These are phyloP conservation scores for Scenedesmus sp. DNA, from an alignment of 163 green algal genomes.

Conservation along the genomic window DNA sequence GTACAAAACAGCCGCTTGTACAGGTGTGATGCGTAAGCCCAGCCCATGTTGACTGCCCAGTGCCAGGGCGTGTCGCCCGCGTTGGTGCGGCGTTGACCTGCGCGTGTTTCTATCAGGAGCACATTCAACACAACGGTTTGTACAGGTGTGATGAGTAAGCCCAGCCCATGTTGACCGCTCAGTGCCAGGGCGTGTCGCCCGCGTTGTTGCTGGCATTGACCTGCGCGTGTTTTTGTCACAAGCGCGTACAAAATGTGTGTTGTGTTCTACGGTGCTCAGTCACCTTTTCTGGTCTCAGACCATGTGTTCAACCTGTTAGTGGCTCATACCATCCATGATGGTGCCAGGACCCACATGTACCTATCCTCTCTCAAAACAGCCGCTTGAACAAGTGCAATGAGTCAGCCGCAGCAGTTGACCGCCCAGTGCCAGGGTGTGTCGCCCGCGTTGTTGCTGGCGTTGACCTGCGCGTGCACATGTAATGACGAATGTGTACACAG, in stretches of 20 bases:
- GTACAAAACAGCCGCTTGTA: no score
- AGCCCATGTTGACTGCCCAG: constrained; percentile 89
- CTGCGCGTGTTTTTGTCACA: not conserved
- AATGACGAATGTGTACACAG: no score
- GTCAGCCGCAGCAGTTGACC: constrained; percentile 78
- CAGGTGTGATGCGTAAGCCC: constrained; percentile 50
- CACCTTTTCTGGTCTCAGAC: no score
- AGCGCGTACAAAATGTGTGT: no score
- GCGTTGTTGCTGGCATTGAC: constrained; percentile 92
- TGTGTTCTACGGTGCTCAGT: no score
- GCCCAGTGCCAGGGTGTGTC: constrained; percentile 93
- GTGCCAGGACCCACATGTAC: no score
- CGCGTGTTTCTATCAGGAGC: no score
- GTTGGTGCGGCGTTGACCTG: constrained; percentile 90
- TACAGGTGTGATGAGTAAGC: not conserved
- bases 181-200: constrained; percentile 92
- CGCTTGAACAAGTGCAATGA: no score
- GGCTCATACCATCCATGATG: no score
- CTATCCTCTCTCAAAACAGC: no score
- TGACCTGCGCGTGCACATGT: not conserved
- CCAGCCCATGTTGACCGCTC: constrained; percentile 89
- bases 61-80: constrained; percentile 92
- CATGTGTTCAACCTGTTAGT: no score
- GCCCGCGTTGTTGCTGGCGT: constrained; percentile 94
- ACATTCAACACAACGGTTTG: no score